Conservation (phyloP, 2,329 filamentous ascomycete species). For the Salinomyces thailandicus region DNA sequence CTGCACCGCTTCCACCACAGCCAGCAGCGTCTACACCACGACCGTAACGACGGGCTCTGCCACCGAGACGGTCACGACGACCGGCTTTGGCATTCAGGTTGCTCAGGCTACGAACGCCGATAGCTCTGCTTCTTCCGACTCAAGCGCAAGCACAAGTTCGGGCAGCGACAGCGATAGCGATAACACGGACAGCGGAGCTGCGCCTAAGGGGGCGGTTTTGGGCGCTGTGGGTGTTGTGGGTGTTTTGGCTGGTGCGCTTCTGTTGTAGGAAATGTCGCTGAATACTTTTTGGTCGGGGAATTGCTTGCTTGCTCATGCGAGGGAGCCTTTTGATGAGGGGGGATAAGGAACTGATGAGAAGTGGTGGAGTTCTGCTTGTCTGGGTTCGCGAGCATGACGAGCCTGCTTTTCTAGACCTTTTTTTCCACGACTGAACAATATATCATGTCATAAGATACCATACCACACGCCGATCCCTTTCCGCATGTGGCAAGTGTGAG, state of each 20-base stretch:
- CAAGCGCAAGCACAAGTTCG: slow-evolving; percentile 5
- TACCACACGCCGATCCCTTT: no score
- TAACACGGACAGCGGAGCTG: slow-evolving; percentile 13
- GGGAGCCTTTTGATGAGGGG: no score
- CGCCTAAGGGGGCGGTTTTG: slow-evolving; percentile 14
- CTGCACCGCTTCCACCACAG: slow-evolving; percentile 25
- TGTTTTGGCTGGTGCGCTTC: slow-evolving; percentile 21
- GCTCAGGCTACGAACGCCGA: slow-evolving; percentile 15
- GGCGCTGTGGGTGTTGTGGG: slow-evolving; percentile 22
- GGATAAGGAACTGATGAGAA: no score
- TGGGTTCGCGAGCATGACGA: no score
- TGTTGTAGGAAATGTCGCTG: no score
- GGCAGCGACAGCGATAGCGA: slow-evolving; percentile 7
- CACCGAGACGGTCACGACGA: slow-evolving; percentile 15
- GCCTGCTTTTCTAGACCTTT: no score
- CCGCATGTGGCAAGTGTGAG: no score
- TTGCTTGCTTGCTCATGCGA: no score
- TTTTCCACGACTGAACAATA: no score
- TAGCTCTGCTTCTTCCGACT: slow-evolving; percentile 7
- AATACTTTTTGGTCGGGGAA: no score
- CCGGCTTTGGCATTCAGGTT: slow-evolving; percentile 23
- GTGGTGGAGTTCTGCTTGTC: no score
- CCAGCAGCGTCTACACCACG: slow-evolving; percentile 19
- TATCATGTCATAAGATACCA: no score
- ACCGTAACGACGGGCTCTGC: slow-evolving; percentile 21